Evolutionary conservation across 2,329 filamentous ascomycete genomes (phyloP), one percentile per base, ranked within the genome.

Genomic region (Thielaviopsis cerberus): DNA sequence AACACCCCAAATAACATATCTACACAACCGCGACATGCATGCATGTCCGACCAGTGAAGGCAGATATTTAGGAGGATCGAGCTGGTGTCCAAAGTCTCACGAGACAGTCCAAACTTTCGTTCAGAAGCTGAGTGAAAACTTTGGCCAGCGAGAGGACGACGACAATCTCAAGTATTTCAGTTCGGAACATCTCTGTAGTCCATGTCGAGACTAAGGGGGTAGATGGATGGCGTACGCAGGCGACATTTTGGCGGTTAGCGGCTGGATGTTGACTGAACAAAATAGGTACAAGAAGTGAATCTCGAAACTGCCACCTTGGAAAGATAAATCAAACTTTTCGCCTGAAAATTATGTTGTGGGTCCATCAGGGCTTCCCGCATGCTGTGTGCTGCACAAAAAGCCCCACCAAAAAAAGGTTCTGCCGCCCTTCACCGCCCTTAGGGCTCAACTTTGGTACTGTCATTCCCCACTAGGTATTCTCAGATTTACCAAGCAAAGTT

Each of bases 111-210:
- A 7, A 48, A 48, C n/a, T 48, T 22, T 48, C 41, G 22, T 48
- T 22, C n/a, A 26, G 15, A n/a, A 34, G 10, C 34, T 20, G 23
- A 22, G 22, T 13, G 41, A 55, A 48, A 22, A 48, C n/a, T 22
- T 57, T 53, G 37, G 27, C 83, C 82, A 88, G 85, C 82, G 81
- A 88, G 82, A 85, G 82, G 82, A 88, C 85, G 78, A 80, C 81
- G 79, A 86, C 84, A 87, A 88, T 85, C 82, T 81, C 74, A 74
- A 48, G 69, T 52, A 48, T 51, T 57, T 51, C 26, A 41, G 41
- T 59, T 55, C 34, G 45, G 30, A 54, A 48, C 59, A 37, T 45
- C 23, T 60, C 55, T 59, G 55, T 56, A 60, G 48, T 56, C 55
- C 53, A 61, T 59, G 57, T 50, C 48, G 57, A 26, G 56, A 57